Base-by-base conservation (phyloP, 495 filamentous ascomycete genomes). In the Geoglossum glabrum region DNA sequence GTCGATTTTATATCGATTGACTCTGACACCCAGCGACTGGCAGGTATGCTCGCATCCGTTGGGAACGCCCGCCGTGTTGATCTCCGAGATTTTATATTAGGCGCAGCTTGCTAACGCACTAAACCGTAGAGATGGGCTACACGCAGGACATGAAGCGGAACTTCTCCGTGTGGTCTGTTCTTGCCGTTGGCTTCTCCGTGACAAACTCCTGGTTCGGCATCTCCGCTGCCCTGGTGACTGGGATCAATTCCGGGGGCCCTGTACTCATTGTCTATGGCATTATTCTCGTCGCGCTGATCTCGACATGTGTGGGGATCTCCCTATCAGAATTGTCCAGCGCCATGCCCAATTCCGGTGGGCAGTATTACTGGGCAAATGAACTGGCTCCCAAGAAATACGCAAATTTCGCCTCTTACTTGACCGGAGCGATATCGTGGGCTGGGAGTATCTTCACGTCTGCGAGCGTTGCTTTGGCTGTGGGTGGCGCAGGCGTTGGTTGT, bases 191-290 rank as follows among this genome's bases (percentile, higher is more conserved):
- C 33, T 83, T 81, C 70, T 76, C 74, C 27, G 72, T 83, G 58
- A 79, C 79, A 46, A 82, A 83, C 64, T 80, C 78, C 7, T 82
- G 79, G 80, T 79, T 79, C 62, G 80, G 75, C 36, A 79, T 83
- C 57, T 76, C 74, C 0, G 74, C 75, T 15, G 76, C 75, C 17
- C 63, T 84, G 43, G 70, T 77, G 49, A 80, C 79, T 2, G 78
- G 77, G 43, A 80, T 82, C 67, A 77, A 70, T 59, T 76, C 72
- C 8, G 80, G 80, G n/a, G 79, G 80, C 1, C 77, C 79, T 1
- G 65, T 78, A 7, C 69, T 79, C 27, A 74, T 80, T 59, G 70
- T 82, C 56, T 84, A 82, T 59, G 80, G 79, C 31, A 71, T 80
- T 54, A 71, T 82, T 54, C 68, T 76, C 57, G 74, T 80, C 57